phyloP scores from a whole-genome alignment of 306 rosid species.

The Morella rubra region DNA sequence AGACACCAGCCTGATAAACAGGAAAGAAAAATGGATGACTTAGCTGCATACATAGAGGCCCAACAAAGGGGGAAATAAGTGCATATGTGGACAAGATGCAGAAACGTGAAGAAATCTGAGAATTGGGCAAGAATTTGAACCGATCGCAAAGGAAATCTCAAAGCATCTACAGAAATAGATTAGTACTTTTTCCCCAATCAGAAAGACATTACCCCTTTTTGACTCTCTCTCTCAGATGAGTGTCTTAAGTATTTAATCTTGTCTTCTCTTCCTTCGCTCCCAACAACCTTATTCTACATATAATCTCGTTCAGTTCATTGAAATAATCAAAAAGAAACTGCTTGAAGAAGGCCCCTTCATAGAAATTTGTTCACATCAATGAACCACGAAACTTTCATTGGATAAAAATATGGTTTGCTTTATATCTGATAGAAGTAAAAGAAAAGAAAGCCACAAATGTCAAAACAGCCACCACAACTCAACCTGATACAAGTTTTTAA shows the following conservation, averaged over 20 bases:
- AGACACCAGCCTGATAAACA: constrained; percentile 55
- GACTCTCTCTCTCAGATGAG: no score
- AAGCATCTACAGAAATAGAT: constrained; percentile 3
- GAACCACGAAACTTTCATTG: no score
- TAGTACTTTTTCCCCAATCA: neutral
- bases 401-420: neutral
- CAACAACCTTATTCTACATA: neutral
- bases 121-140: neutral
- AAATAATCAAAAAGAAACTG: neutral
- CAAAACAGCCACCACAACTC: neutral
- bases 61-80: neutral
- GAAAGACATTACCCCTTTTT: no score
- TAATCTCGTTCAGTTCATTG: neutral
- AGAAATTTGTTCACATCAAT: no score
- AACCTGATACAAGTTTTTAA: neutral
- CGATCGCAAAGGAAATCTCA: neutral
- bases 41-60: constrained; percentile 14
- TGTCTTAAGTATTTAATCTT: no score
- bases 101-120: neutral
- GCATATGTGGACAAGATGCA: neutral
- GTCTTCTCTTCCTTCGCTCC: constrained; percentile 7
- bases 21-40: constrained; percentile 9
- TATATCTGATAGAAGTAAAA: neutral
- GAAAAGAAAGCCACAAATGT: neutral
- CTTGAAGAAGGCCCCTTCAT: constrained; percentile 11